Conservation (phyloP, 2,329 filamentous ascomycete genomes). For the Stagonosporopsis cucurbitacearum region DNA sequence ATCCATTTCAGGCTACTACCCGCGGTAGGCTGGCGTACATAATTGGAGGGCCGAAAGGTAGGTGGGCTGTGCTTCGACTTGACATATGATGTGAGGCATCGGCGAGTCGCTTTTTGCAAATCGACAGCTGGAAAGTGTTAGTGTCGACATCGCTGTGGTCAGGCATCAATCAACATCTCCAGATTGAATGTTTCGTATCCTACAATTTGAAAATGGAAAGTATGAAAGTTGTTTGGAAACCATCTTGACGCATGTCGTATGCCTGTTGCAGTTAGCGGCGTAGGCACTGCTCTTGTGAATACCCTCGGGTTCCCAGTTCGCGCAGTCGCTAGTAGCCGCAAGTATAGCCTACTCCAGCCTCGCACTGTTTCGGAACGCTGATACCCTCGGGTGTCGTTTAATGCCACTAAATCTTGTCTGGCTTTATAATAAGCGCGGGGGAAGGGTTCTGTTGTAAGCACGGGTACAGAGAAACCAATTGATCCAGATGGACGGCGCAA, state of each 20-base stretch:
- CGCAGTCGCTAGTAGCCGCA: neutral
- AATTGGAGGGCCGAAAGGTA: neutral
- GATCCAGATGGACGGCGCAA: neutral
- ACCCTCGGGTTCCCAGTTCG: neutral
- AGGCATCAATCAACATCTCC: neutral
- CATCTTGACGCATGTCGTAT: neutral
- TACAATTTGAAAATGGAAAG: neutral
- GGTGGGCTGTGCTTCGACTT: neutral
- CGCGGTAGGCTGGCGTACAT: neutral
- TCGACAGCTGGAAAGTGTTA: neutral
- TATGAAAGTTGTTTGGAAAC: neutral
- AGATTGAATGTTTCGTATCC: neutral
- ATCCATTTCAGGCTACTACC: neutral
- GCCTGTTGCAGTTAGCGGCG: neutral
- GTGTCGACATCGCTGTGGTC: neutral
- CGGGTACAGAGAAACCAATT: neutral
- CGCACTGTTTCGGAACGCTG: neutral
- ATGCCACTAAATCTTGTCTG: neutral
- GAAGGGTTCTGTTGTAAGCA: neutral
- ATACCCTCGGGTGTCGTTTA: neutral
- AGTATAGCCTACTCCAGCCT: neutral
- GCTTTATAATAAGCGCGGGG: neutral
- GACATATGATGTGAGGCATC: neutral
- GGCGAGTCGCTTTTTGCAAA: neutral
- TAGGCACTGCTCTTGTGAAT: neutral